Base-by-base conservation (phyloP, 176 grass and related monocot genomes). In the Thalia dealbata region DNA sequence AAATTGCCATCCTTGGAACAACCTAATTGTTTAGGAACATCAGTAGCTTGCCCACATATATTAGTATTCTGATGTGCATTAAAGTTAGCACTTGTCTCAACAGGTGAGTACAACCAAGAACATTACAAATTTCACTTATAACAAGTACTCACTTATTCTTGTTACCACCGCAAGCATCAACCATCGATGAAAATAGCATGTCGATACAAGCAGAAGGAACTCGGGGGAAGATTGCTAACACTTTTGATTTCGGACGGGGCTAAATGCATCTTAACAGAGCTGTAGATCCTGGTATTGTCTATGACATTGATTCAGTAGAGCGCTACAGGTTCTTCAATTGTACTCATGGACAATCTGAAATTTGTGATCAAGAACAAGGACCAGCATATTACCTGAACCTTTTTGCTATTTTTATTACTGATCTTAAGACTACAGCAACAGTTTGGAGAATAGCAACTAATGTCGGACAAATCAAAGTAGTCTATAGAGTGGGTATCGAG, bases 191-290 rank as follows among this genome's bases (percentile, higher is more conserved):
- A 21, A 77, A 71, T 6, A 72, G 90, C 10, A 3, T 92, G 13
- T 81, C 60, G 6, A 73, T 92, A 66, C 18, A 71, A 75, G 83
- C 86, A 1, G 78, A 84, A 70, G 74, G 52, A 42, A 70, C 18
- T 43, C 75, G 78, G 45, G 84, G 64, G 51, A 92, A 92, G 69
- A 67, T 78, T 1, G 86, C 81, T 2, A 78, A 92, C 64, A 83
- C 90, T 50, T 92, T 92, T 10, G 89, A 92, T 71, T 88, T 87
- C 18, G 90, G 90, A 35, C 86, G 83, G 21, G 86, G 90, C 1
- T 80, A 86, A 27, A 26, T 92, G 0, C 67, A 89, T 52, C 81
- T 81, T 3, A 62, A 69, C 50, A 63, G 46, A 7, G 86, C 86
- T 6, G 72, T 52, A 3, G 75, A 88, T 88, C 89, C 83, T 1